phyloP scores from a whole-genome alignment of 2,329 filamentous ascomycete species.

The Colletotrichum nymphaeae region DNA sequence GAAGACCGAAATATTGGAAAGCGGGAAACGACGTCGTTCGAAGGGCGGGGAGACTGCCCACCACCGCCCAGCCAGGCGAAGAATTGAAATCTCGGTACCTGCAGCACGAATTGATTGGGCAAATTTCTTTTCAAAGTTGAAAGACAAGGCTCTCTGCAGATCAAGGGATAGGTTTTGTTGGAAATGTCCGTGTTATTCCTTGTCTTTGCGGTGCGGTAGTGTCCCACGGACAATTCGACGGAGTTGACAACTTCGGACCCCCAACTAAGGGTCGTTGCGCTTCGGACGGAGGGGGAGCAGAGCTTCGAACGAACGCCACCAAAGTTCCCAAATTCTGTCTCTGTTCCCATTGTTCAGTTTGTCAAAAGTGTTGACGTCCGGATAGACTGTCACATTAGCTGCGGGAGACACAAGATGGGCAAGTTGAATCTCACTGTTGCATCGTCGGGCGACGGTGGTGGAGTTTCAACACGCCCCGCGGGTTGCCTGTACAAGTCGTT shows the following conservation, averaged over 20 bases:
- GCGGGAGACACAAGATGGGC: not conserved
- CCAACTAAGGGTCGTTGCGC: slow-evolving; percentile 30
- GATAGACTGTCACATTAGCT: not conserved
- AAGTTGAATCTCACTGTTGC: not conserved
- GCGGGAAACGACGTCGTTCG: not conserved
- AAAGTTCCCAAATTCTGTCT: slow-evolving; percentile 3
- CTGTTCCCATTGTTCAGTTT: not conserved
- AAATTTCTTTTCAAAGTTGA: not conserved
- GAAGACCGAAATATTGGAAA: not conserved
- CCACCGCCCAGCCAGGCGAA: not conserved
- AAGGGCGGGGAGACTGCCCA: not conserved
- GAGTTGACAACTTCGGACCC: slow-evolving; percentile 34
- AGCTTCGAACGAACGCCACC: not conserved
- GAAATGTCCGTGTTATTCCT: not conserved
- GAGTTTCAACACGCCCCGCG: not conserved
- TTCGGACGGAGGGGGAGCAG: not conserved
- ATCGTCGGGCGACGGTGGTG: not conserved
- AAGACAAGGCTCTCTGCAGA: not conserved
- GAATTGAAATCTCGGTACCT: not conserved
- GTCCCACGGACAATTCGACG: slow-evolving; percentile 30
- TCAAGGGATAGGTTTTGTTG: slow-evolving; percentile 12
- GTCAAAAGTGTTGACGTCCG: not conserved
- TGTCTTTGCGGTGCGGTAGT: slow-evolving; percentile 4
- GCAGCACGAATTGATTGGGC: not conserved
- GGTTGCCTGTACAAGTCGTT: not conserved